A percentile compares a stretch with the other conserved stretches of the same genome.
Conservation (phyloP, 805 yeast species). For the Schwanniomyces sp. region DNA sequence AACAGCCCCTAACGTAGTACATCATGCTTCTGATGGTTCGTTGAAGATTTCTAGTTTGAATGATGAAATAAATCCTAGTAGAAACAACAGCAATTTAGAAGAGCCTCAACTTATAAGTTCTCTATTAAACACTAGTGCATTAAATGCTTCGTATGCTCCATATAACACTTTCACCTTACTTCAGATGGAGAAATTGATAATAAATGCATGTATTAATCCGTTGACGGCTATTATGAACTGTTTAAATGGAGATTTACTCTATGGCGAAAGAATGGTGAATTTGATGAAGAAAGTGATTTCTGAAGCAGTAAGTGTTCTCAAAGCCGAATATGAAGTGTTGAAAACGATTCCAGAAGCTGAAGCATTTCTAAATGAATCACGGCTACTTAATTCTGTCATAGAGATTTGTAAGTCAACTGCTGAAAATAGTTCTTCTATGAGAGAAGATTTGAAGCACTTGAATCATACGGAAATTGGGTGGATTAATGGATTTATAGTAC, state of each 20-base stretch:
- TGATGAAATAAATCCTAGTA: neutral
- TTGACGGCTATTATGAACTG: constrained; percentile 77
- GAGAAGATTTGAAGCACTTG: constrained; percentile 58
- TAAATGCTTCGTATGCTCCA: constrained; percentile 27
- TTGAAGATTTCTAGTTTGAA: constrained; percentile 49
- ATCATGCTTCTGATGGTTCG: constrained; percentile 74
- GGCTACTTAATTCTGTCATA: constrained; percentile 31
- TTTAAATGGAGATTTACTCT: constrained; percentile 69
- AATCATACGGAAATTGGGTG: constrained; percentile 75
- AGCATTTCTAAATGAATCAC: constrained; percentile 28
- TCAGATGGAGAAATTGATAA: constrained; percentile 74
- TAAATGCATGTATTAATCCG: constrained; percentile 84
- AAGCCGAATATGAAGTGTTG: constrained; percentile 24
- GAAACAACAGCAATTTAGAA: neutral
- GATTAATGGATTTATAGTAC: constrained; percentile 78
- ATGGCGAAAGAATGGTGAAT: constrained; percentile 29
- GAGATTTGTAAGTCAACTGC: constrained; percentile 40
- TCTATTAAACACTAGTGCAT: constrained; percentile 18
- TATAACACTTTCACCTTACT: constrained; percentile 48
- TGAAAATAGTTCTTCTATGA: constrained; percentile 67
- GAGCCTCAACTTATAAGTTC: constrained; percentile 19
- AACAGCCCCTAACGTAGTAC: constrained; percentile 24
- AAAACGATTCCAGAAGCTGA: constrained; percentile 27
- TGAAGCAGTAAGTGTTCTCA: constrained; percentile 47
- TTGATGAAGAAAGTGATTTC: constrained; percentile 42